These are phyloP conservation scores for Wickerhamomyces subpelliculosus DNA, from an alignment of 805 yeast species.

Conservation along the genomic window DNA sequence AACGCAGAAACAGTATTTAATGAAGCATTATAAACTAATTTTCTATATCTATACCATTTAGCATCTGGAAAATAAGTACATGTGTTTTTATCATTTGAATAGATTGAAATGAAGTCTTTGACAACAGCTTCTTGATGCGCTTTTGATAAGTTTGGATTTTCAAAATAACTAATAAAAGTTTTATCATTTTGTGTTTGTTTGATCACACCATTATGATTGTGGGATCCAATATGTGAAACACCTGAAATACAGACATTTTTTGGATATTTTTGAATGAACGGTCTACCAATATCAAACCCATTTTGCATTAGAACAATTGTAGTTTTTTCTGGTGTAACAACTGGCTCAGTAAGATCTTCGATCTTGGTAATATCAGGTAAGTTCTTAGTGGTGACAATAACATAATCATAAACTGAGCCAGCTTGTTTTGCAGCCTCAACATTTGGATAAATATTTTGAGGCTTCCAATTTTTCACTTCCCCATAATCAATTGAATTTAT, in stretches of 20 bases:
- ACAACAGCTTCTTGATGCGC: conserved; percentile 26
- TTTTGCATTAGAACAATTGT: conserved; percentile 52
- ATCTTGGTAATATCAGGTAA: conserved; percentile 55
- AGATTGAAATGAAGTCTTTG: conserved; percentile 37
- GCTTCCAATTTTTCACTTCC: conserved; percentile 39
- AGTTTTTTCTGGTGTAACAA: conserved; percentile 39
- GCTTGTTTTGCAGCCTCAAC: conserved; percentile 34
- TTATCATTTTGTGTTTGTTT: conserved; percentile 41
- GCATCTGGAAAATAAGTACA: conserved; percentile 37
- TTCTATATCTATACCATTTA: conserved; percentile 52
- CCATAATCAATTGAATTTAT: conserved; percentile 59
- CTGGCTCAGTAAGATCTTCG: conserved; percentile 44
- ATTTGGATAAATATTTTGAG: conserved; percentile 32
- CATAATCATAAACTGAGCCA: conserved; percentile 43
- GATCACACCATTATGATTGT: conserved; percentile 37
- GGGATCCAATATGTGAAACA: conserved; percentile 55
- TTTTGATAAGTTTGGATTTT: conserved; percentile 26
- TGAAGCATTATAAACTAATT: conserved; percentile 63
- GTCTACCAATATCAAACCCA: conserved; percentile 55
- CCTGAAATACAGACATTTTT: conserved; percentile 48
- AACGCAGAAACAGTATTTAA: conserved; percentile 58
- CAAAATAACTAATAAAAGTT: conserved; percentile 41
- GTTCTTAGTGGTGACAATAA: conserved; percentile 56
- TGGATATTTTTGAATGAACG: conserved; percentile 44
- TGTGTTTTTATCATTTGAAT: conserved; percentile 36